phyloP scores from a whole-genome alignment of 208 protist species.

The Leishmania guyanensis region DNA sequence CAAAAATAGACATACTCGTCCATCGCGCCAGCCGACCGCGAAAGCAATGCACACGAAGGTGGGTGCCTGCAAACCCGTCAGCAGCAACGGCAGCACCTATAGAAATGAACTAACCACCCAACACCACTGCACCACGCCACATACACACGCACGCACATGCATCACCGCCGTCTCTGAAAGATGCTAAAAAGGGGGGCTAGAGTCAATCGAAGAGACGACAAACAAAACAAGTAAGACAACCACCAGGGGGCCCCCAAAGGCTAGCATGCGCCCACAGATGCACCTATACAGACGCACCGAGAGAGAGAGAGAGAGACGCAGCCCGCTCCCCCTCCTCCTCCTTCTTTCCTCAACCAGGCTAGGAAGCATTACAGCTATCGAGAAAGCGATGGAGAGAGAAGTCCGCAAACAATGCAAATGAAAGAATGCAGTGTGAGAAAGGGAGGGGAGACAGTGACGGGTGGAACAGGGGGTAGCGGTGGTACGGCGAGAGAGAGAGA shows the following conservation, averaged over 20 bases:
- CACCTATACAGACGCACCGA: not conserved
- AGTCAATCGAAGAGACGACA: not conserved
- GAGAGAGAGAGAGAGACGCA: not conserved
- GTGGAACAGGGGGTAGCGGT: too few relatives aligned
- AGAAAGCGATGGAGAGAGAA: not conserved
- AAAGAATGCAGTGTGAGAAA: slow-evolving; percentile 19
- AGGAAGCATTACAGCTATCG: not conserved
- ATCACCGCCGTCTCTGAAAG: not conserved
- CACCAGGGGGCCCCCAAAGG: not conserved
- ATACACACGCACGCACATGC: not conserved
- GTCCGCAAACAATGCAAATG: not conserved
- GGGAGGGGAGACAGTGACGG: not conserved
- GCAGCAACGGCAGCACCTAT: not conserved
- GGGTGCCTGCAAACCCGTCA: not conserved
- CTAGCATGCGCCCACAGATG: not conserved
- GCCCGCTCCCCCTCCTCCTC: too few relatives aligned
- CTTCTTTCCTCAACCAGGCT: too few relatives aligned
- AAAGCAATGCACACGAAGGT: not conserved
- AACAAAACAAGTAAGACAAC: not conserved
- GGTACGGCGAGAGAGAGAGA: slow-evolving; percentile 13
- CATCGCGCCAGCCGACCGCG: not conserved
- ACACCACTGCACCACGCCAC: not conserved
- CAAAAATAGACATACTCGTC: not conserved
- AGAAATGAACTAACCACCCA: not conserved
- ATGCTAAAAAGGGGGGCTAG: not conserved